phyloP scores from a whole-genome alignment of 139 green algal species.

The Chlorella ohadii region DNA sequence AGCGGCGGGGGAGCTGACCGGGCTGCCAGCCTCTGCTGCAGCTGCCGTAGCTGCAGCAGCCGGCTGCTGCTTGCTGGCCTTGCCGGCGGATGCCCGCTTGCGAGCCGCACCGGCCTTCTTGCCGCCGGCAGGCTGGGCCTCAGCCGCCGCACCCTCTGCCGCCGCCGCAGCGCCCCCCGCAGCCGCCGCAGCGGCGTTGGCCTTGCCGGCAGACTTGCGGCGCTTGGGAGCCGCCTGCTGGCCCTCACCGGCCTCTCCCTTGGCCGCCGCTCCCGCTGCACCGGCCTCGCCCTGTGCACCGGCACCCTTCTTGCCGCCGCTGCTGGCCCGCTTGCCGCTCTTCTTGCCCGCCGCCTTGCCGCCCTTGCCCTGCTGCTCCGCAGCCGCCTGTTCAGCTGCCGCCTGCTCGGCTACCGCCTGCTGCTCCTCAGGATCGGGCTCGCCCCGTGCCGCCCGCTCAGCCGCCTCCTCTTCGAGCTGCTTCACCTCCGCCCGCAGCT shows the following conservation, averaged over 20 bases:
- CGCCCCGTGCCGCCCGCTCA: not conserved
- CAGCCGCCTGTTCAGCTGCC: not conserved
- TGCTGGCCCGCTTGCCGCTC: not conserved
- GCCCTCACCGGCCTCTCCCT: not conserved
- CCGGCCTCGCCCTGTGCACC: too few relatives aligned
- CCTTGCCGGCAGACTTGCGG: too few relatives aligned
- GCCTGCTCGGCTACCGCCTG: not conserved
- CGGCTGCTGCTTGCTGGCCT: too few relatives aligned
- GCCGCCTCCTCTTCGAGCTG: slow-evolving; percentile 23
- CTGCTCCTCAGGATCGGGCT: not conserved
- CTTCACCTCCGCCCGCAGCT: not conserved
- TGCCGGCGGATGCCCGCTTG: too few relatives aligned
- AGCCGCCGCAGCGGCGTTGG: too few relatives aligned
- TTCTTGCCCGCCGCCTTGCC: not conserved
- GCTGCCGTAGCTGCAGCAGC: not conserved
- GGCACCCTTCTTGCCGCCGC: too few relatives aligned
- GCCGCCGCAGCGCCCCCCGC: too few relatives aligned
- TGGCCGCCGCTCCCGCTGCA: not conserved
- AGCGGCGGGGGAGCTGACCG: not conserved
- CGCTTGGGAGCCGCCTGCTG: not conserved
- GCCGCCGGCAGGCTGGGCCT: too few relatives aligned
- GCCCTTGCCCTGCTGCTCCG: slow-evolving; percentile 3
- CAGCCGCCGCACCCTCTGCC: too few relatives aligned
- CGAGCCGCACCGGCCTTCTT: too few relatives aligned
- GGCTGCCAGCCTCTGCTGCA: not conserved